These are phyloP conservation scores for Funneliformis mosseae DNA, from an alignment of 192 early-diverging fungal genomes.

Conservation along the genomic window DNA sequence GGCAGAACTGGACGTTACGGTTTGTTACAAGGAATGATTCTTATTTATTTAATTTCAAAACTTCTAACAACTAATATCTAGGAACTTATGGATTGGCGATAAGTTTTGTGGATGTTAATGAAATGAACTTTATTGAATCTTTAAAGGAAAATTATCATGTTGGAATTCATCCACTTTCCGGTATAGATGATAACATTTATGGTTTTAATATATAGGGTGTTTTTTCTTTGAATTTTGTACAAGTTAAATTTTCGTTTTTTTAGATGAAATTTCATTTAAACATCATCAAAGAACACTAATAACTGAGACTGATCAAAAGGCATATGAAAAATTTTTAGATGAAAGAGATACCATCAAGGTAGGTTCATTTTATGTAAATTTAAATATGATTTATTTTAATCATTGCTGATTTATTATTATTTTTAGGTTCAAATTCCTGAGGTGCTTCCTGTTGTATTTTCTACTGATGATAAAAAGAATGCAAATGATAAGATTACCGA, in stretches of 20 bases:
- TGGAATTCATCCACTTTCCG: not conserved
- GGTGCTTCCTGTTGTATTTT: not conserved
- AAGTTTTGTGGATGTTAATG: conserved; percentile 42
- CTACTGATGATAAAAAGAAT: not conserved
- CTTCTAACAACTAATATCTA: not conserved
- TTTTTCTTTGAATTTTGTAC: no score
- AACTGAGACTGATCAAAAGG: conserved; percentile 15
- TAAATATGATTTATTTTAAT: not conserved
- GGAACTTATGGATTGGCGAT: conserved; percentile 63
- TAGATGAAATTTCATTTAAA: conserved; percentile 22
- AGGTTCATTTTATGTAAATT: not conserved
- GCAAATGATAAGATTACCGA: not conserved
- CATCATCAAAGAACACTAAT: conserved; percentile 30
- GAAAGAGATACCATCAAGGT: conserved; percentile 22
- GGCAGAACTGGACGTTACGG: conserved; percentile 80
- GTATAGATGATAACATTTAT: not conserved
- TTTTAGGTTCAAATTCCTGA: not conserved
- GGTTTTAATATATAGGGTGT: not conserved
- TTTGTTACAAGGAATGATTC: not conserved
- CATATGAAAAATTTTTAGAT: conserved; percentile 20
- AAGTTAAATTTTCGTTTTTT: not conserved
- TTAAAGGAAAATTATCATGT: conserved; percentile 35
- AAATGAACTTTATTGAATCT: conserved; percentile 41
- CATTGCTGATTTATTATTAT: not conserved
- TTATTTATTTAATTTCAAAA: not conserved